Evolutionary conservation across 768 basidiomycete species (phyloP).

Genomic region (Trametes punicea): DNA sequence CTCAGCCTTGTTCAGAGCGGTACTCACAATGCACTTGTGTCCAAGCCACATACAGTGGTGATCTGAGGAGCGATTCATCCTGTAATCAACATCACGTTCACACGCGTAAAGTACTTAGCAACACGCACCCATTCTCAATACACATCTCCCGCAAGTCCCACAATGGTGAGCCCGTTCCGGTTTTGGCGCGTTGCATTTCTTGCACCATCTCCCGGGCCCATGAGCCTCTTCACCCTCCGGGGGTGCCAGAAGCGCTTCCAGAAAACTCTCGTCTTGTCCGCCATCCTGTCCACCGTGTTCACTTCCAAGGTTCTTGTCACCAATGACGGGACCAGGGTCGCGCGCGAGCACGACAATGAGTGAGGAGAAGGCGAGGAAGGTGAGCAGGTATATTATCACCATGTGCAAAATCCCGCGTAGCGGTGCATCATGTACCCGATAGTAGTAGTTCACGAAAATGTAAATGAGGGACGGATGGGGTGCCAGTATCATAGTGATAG

Average conservation of each 20-base stretch:
- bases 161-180: constrained; percentile 83
- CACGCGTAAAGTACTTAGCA: too few relatives aligned
- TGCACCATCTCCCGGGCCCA: constrained; percentile 67
- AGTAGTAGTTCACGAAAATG: constrained; percentile 65
- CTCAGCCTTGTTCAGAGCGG: not conserved
- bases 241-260: constrained; percentile 56
- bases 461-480: constrained; percentile 75
- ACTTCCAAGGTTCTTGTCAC: constrained; percentile 14
- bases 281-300: constrained; percentile 24
- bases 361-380: constrained; percentile 67
- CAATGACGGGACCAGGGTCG: constrained; percentile 65
- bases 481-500: constrained; percentile 56
- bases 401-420: constrained; percentile 52
- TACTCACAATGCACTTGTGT: constrained; percentile 67
- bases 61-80: constrained; percentile 40
- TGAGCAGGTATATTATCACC: constrained; percentile 56
- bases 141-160: constrained; percentile 62
- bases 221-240: constrained; percentile 40
- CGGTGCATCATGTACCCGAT: constrained; percentile 48
- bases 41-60: constrained; percentile 89
- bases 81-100: not conserved
- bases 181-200: constrained; percentile 76
- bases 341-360: constrained; percentile 69
- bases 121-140: constrained; percentile 77
- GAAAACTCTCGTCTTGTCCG: constrained; percentile 42